Conservation (phyloP, 2,329 filamentous ascomycete genomes). For the Penicillium sp. region DNA sequence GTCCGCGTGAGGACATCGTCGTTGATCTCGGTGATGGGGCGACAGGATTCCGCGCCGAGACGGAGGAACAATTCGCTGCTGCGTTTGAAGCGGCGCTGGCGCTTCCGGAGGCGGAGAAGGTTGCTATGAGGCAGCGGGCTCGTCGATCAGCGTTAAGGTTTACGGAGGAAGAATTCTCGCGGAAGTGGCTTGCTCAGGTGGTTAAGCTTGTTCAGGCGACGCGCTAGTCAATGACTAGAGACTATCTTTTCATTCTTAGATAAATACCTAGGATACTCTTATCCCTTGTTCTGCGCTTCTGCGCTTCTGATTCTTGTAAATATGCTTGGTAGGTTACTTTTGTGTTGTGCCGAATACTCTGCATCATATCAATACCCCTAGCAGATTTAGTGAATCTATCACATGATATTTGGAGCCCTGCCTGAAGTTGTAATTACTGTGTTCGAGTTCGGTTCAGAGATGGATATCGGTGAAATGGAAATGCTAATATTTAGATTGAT, state of each 20-base stretch:
- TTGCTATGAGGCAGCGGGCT: slow-evolving; percentile 76
- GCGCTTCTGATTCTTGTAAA: too few relatives aligned
- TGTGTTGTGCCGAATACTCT: too few relatives aligned
- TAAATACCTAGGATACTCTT: slow-evolving; percentile 7
- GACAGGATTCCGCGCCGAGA: slow-evolving; percentile 86
- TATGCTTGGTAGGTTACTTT: too few relatives aligned
- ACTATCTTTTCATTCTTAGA: too few relatives aligned
- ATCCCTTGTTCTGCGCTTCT: not conserved
- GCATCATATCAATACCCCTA: too few relatives aligned
- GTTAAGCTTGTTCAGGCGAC: slow-evolving; percentile 65
- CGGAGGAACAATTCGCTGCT: slow-evolving; percentile 75
- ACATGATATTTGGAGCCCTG: too few relatives aligned
- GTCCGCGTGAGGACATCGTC: slow-evolving; percentile 92
- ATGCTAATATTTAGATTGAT: too few relatives aligned
- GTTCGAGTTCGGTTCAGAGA: too few relatives aligned
- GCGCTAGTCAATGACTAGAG: slow-evolving; percentile 20
- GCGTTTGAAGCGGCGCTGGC: slow-evolving; percentile 80
- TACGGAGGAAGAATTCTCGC: slow-evolving; percentile 82
- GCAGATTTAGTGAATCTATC: too few relatives aligned
- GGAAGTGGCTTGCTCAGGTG: slow-evolving; percentile 77
- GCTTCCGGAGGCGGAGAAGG: slow-evolving; percentile 61
- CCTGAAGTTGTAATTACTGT: too few relatives aligned
- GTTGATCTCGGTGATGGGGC: slow-evolving; percentile 75
- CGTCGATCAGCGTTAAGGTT: slow-evolving; percentile 80
- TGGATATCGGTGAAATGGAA: too few relatives aligned